A percentile compares a stretch with the other conserved stretches of the same genome.
Evolutionary conservation across 768 basidiomycete species (phyloP).

Genomic region (Cyclocybe cylindracea): DNA sequence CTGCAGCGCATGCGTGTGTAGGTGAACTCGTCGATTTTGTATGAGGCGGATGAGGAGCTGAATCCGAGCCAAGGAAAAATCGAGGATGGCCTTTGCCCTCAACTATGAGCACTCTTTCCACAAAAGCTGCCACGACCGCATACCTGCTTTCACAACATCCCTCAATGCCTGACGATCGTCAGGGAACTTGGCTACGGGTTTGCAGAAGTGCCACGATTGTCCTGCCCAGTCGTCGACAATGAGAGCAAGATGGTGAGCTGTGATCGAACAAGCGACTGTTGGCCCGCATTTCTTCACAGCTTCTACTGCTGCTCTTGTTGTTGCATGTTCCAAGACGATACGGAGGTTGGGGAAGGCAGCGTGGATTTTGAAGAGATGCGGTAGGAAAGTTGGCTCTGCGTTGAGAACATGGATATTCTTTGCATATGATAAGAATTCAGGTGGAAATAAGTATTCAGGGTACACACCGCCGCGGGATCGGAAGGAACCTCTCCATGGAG

Average conservation of each 20-base stretch:
- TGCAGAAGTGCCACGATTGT: constrained; percentile 95
- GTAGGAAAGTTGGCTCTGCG: constrained; percentile 87
- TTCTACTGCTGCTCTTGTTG: constrained; percentile 88
- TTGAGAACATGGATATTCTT: constrained; percentile 93
- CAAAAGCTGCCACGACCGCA: constrained; percentile 1
- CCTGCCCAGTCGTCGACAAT: constrained; percentile 98
- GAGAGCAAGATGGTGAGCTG: constrained; percentile 91
- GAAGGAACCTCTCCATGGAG: constrained; percentile 97
- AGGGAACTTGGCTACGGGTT: constrained; percentile 96
- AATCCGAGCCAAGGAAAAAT: constrained; percentile 98
- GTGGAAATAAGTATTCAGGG: neutral
- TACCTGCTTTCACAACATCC: constrained; percentile 76
- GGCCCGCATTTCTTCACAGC: constrained; percentile 74
- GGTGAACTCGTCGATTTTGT: constrained; percentile 74
- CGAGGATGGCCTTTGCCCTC: constrained; percentile 71
- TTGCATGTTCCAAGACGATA: constrained; percentile 97
- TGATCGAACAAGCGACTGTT: constrained; percentile 95
- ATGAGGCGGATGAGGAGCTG: constrained; percentile 83
- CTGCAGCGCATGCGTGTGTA: constrained; percentile 82
- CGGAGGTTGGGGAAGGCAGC: constrained; percentile 82
- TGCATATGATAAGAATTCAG: constrained; percentile 2
- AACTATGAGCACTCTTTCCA: neutral
- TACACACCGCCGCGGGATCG: constrained; percentile 59
- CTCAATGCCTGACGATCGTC: constrained; percentile 85
- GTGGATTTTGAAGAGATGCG: constrained; percentile 83